phyloP scores from a whole-genome alignment of 2,329 filamentous ascomycete genomes.

The Plenodomus biglobosus region DNA sequence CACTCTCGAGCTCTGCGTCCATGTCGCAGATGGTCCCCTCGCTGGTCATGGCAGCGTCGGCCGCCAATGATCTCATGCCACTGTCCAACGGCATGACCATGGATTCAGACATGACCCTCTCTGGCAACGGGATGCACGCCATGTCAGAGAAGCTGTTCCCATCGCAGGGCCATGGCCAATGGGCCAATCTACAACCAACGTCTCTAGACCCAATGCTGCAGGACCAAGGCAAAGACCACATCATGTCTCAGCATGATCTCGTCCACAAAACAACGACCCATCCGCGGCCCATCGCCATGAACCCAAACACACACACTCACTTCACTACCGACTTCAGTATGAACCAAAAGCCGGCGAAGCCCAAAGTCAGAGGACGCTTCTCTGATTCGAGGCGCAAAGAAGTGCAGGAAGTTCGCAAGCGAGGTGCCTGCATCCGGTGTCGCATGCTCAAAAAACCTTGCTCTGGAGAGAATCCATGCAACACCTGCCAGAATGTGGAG shows the following conservation, averaged over 20 bases:
- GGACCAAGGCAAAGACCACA: slow-evolving; percentile 35
- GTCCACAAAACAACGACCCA: slow-evolving; percentile 26
- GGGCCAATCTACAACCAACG: slow-evolving; percentile 33
- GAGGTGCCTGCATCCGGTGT: slow-evolving; percentile 63
- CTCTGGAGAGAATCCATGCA: slow-evolving; percentile 62
- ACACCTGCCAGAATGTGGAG: slow-evolving; percentile 61
- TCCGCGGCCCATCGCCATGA: slow-evolving; percentile 44
- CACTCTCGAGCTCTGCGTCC: slow-evolving; percentile 29
- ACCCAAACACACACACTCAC: slow-evolving; percentile 39
- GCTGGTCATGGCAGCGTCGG: slow-evolving; percentile 46
- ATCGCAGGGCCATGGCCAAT: slow-evolving; percentile 31
- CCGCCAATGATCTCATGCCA: slow-evolving; percentile 45
- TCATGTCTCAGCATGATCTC: slow-evolving; percentile 26
- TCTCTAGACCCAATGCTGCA: slow-evolving; percentile 41
- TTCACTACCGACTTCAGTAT: slow-evolving; percentile 46
- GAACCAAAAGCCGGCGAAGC: slow-evolving; percentile 44
- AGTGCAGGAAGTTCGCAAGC: slow-evolving; percentile 61
- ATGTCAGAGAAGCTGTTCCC: slow-evolving; percentile 43
- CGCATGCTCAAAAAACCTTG: slow-evolving; percentile 67
- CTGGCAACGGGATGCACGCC: slow-evolving; percentile 23
- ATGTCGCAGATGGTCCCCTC: slow-evolving; percentile 42
- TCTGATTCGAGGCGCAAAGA: slow-evolving; percentile 59
- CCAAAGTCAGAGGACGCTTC: slow-evolving; percentile 59
- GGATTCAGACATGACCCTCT: slow-evolving; percentile 40
- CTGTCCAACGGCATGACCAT: slow-evolving; percentile 36